A percentile compares a stretch with the other conserved stretches of the same genome.
These are phyloP conservation scores for Xanthoconium purpureum DNA, from an alignment of 768 basidiomycete genomes.

Conservation along the genomic window DNA sequence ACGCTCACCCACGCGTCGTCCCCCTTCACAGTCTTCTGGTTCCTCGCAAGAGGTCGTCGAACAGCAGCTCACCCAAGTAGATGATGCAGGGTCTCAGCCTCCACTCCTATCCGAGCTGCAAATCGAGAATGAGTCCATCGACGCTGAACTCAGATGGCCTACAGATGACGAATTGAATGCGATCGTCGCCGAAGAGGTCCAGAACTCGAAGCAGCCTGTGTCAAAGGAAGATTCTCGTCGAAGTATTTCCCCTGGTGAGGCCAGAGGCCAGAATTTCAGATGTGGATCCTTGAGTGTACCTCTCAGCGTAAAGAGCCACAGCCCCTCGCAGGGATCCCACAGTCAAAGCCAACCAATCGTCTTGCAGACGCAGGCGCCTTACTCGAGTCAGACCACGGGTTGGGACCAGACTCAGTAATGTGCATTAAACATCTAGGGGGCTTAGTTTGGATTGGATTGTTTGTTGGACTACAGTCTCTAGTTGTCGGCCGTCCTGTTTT, in stretches of 20 bases:
- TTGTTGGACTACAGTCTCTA: neutral
- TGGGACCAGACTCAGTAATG: conserved; percentile 32
- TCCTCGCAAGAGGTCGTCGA: conserved; percentile 45
- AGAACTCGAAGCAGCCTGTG: neutral
- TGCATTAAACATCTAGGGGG: neutral
- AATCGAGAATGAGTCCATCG: conserved; percentile 6
- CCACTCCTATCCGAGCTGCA: neutral
- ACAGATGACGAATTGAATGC: conserved; percentile 20
- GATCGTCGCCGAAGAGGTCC: neutral
- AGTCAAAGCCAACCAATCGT: conserved; percentile 31
- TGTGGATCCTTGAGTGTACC: conserved; percentile 23
- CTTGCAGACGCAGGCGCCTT: conserved; percentile 55
- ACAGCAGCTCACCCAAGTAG: conserved; percentile 46
- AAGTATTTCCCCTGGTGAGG: conserved; percentile 1
- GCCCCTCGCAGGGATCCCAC: conserved; percentile 14
- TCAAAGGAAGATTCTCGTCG: neutral
- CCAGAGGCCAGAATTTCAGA: conserved; percentile 16
- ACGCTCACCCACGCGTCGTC: conserved; percentile 6
- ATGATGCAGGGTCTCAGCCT: conserved; percentile 12
- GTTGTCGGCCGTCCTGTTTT: conserved; percentile 9
- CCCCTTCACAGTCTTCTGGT: conserved; percentile 29
- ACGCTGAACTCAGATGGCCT: conserved; percentile 28
- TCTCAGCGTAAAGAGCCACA: neutral
- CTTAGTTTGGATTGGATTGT: neutral
- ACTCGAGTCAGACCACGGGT: conserved; percentile 40